Base-by-base conservation (phyloP, 2,329 filamentous ascomycete species). In the Colletotrichum sansevieriae region DNA sequence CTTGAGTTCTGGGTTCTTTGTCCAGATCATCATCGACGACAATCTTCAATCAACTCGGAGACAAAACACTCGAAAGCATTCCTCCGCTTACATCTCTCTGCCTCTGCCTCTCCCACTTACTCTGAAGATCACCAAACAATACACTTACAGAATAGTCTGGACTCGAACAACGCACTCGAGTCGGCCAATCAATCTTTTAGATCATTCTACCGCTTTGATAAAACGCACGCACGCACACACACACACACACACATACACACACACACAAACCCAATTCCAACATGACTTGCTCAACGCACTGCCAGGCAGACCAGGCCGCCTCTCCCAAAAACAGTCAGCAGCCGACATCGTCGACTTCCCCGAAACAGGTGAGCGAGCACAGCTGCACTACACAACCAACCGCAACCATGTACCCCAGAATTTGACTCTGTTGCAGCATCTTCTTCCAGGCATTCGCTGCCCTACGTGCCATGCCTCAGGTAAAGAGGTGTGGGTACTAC, bases 401-500 rank as follows among this genome's bases (percentile, higher is more conserved):
- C 41, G 41, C 63, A 52, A 57, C 29, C 20, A 49, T 18, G 18
- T 25, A 15, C 10, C 44, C 37, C 25, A 33, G 44, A 51, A 69
- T 46, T 68, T 49, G 68, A 52, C 29, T 46, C 39, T 39, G 39
- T 67, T 43, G 41, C 51, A 81, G 75, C 62, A 65, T 66, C 68
- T 80, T 76, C 81, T 86, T 68, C 82, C 85, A 4, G 85, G 85
- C 10, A 84, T 86, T 29, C 79, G 81, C 72, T 88, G 85, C 74
- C 84, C 85, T 55, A 86, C 81, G 4, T 88, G 85, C 72, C 80
- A 81, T 58, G 74, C 77, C 47, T 77, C 79, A 52, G 85, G 85
- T 68, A 79, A 83, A 69, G 85, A 87, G 73, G 83, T 85, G 49
- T 88, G 85, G 85, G 85, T 88, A 25, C 85, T 87, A 69, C 85